These are phyloP conservation scores for Coemansia aciculifera DNA, from an alignment of 192 early-diverging fungal species.

Conservation along the genomic window DNA sequence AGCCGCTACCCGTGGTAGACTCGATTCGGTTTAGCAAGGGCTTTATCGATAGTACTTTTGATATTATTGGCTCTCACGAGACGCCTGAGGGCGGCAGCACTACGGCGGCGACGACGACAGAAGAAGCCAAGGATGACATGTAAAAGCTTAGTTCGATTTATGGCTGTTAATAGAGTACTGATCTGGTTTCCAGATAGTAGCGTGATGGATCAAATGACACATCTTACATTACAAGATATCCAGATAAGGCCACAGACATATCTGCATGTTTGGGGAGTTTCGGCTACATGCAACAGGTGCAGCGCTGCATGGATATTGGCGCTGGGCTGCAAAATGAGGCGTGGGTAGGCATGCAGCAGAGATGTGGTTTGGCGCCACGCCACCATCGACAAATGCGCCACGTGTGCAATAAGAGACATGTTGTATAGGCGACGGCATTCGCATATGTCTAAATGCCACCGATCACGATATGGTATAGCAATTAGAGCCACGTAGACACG, in stretches of 20 bases:
- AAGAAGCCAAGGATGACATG: background rate
- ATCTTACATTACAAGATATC: background rate
- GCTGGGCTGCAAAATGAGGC: background rate
- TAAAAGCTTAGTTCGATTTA: background rate
- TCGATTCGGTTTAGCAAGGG: conserved; percentile 52
- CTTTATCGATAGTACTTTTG: conserved; percentile 41
- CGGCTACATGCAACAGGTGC: background rate
- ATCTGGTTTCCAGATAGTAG: background rate
- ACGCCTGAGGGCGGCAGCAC: background rate
- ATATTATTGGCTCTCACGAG: conserved; percentile 14
- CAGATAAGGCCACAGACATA: background rate
- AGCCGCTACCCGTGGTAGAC: conserved; percentile 45
- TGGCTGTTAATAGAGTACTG: background rate
- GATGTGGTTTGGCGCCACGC: conserved; percentile 5
- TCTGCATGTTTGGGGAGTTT: background rate
- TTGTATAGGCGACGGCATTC: background rate
- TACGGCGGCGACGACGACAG: background rate
- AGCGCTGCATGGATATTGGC: background rate
- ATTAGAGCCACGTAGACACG: background rate
- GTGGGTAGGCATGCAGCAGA: background rate
- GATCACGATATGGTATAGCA: background rate
- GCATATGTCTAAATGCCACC: background rate
- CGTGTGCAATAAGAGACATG: background rate
- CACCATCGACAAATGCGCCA: conserved; percentile 2
- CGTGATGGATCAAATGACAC: background rate